Percentiles rank a stretch among this genome's conserved stretches.
phyloP scores from a whole-genome alignment of 768 basidiomycete genomes.

The Strobilomyces confusus region DNA sequence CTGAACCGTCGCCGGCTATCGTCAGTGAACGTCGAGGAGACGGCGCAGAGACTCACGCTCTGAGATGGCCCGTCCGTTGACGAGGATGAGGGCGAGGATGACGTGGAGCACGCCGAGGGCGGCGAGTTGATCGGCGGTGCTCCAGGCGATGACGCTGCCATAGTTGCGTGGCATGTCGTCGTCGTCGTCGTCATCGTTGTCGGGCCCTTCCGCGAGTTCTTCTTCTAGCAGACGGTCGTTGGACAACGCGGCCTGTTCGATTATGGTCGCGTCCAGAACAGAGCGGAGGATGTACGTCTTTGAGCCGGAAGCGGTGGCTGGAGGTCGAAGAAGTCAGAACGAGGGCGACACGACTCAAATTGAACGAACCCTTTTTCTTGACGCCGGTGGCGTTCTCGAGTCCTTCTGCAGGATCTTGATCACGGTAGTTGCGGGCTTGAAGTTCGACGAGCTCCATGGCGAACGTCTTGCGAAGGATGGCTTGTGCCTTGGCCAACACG shows the following conservation, averaged over 20 bases:
- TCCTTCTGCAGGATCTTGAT: constrained; percentile 37
- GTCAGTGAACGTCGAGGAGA: neutral
- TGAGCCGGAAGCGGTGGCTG: constrained; percentile 52
- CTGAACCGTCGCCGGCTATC: constrained; percentile 38
- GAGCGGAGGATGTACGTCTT: constrained; percentile 87
- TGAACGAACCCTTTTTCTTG: constrained; percentile 59
- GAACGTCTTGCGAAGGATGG: constrained; percentile 58
- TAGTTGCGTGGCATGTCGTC: constrained; percentile 49
- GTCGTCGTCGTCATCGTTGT: constrained; percentile 37
- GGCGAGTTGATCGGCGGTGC: constrained; percentile 60
- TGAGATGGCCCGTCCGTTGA: constrained; percentile 65
- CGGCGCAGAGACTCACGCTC: constrained; percentile 51
- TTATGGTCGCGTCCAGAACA: constrained; percentile 53
- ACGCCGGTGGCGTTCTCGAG: constrained; percentile 49
- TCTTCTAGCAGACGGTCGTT: constrained; percentile 43
- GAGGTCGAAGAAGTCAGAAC: neutral
- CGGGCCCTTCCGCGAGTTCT: constrained; percentile 47
- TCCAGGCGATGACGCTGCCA: constrained; percentile 76
- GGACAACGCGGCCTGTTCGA: constrained; percentile 55
- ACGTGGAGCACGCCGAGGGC: constrained; percentile 74
- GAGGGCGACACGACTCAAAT: neutral
- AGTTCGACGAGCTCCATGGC: constrained; percentile 87
- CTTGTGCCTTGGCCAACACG: constrained; percentile 63
- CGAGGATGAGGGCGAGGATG: constrained; percentile 80
- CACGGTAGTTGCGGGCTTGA: constrained; percentile 49